Base-by-base conservation (phyloP, 306 rosid species). In the Echinosophora koreensis region DNA sequence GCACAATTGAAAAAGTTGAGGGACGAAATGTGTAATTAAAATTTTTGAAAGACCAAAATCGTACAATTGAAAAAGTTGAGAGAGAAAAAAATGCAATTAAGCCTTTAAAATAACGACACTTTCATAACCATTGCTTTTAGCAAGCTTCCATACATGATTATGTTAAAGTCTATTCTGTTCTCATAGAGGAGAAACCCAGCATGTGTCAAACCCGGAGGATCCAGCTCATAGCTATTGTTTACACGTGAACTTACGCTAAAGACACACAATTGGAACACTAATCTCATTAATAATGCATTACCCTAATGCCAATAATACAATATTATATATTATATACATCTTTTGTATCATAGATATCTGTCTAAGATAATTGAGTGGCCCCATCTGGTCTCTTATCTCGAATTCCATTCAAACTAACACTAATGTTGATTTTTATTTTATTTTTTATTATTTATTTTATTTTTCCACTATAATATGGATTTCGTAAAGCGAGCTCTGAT, bases 191-290 rank as follows among this genome's bases (percentile, higher is more conserved):
- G 73, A 77, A 63, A 32, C 71, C 56, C 7, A 65, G 77, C 78
- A 71, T 78, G 84, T 73, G 62, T 56, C 76, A 68, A 14, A 50
- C 22, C 14, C 11, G 41, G 65, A 66, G 82, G 49, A 82, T 75
- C 86, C 86, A 87, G 86, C 88, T 78, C 67, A 84, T 77, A 17
- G 39, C 32, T 50, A 17, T 78, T 77, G 73, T 69, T 66, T 81
- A 47, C 76, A 68, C 47, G 83, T 54, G 81, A 81, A 27, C 74
- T 69, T 84, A 66, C 63, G 66, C 41, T 73, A 61, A 79, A 81
- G 83, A 81, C 80, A 71, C 77, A 84, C 57, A 72, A 12, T 54
- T 52, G 51, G 71, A 30, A 60, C 66, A 65, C 42, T 78, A 70
- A 69, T 35, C 66, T 58, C 13, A 56, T 34, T 76, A 59, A 80